Evolutionary conservation across 78 protist species (phyloP), one percentile per base, ranked within the genome.

Genomic region (Anaeramoeba flamelloides): DNA sequence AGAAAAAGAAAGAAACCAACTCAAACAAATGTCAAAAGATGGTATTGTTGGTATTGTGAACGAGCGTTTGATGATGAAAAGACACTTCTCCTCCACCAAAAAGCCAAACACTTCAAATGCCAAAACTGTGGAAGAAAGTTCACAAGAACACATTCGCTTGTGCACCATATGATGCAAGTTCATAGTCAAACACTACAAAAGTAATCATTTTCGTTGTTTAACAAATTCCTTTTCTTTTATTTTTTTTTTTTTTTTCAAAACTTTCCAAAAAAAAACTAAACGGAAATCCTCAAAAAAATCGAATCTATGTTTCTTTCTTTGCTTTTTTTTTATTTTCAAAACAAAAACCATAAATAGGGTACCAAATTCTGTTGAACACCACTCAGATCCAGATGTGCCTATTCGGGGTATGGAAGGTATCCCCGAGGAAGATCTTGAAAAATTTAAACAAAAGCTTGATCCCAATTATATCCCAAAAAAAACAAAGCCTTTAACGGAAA

Each of bases 71-170:
- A 89, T n/a, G 88, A 88, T 39, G 92, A 89, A 84, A 85, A 76
- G 38, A 80, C 88, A 38, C 81, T 92, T 39, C 82, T 92, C 0
- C 86, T 82, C 41, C 95, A 92, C 65, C 95, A 92, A 41, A 86
- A 80, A 65, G 93, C 93, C 0, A 87, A 87, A 78, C 95, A 92
- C 22, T 90, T 92, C 41, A 85, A 87, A 39, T 92, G 95, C 76
- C 37, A 41, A 17, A 39, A 79, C 76, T 92, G 95, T 82, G 76
- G 38, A 80, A 86, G 81, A 74, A 81, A 83, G 1, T 65, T 92
- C 12, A 80, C 78, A 33, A 83, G 90, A 38, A 89, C 89, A 4
- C 36, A 84, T 37, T 92, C 92, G 1, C 69, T 92, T 86, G 87
- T 89, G 4, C 81, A 81, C 2, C 95, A 92, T 17, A 87, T 86